Base-by-base conservation (phyloP, 2,329 filamentous ascomycete species). In the Trichoderma lentiforme region DNA sequence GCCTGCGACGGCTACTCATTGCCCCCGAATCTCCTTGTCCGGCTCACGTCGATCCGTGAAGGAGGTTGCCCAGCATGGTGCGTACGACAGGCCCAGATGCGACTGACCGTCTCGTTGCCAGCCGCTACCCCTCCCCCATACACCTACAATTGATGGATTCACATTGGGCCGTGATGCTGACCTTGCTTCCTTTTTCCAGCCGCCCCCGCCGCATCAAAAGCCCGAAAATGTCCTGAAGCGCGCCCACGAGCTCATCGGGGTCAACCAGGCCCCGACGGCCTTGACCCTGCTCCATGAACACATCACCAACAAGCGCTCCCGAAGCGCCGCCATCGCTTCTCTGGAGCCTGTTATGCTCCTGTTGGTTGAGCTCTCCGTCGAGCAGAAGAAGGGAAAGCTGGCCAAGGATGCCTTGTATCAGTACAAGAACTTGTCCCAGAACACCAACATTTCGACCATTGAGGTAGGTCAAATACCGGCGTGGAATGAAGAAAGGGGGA, bases 341-440 rank as follows among this genome's bases (percentile, higher is more conserved):
- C 86, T 99, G 80, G 96, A 99, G 90, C 96, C 96, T 76, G 95
- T 99, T 76, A 98, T 99, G 95, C 88, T 98, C 84, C 91, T 98
- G 77, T 92, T 99, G 81, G 95, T 99, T 79, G 94, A 98, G 84
- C 90, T 98, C 73, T 97, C 93, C 77, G 96, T 99, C 79, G 95
- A 98, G 80, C 91, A 98, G 79, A 94, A 96, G 86, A 99, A 98
- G 86, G 96, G 96, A 78, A 99, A 99, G 85, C 89, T 96, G 73
- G 96, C 95, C 83, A 99, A 99, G 88, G 96, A 99, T 86, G 96
- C 96, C 74, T 89, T 99, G 63, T 99, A 98, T 83, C 96, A 98
- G 83, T 99, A 99, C 89, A 99, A 99, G 89, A 99, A 99, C 84
- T 98, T 98, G 77, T 95, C 95, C 71, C 96, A 99, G 84, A 99